Base-by-base conservation (phyloP, 2,329 filamentous ascomycete species). In the Cytospora paraplurivora region DNA sequence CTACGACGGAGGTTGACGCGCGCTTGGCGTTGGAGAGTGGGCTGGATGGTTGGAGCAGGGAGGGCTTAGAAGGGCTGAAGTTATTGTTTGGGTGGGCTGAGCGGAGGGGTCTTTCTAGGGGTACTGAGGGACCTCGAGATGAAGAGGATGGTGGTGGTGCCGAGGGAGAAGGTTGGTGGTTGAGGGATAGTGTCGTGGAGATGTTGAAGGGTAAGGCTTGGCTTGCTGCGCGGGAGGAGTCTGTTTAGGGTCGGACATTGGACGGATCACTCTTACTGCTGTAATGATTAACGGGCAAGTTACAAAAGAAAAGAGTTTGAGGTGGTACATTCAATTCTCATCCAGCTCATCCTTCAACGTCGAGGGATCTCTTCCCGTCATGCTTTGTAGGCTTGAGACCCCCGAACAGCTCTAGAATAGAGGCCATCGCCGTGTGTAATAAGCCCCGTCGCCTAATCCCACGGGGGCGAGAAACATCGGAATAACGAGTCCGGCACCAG, bases 21-120 rank as follows among this genome's bases (percentile, higher is more conserved):
- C 81, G 89, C 47, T 77, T 97, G 33, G 84, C 88, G 63, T 79
- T 97, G 55, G 85, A 84, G 68, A 77, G 78, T 27, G 79, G 80
- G 38, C 62, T 80, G 55, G 75, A 78, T 4, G 75, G 74, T 1
- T 78, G 79, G 67, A 72, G 69, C 12, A 71, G 76, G 37, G 77
- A 78, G 67, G 62, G 71, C 1, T 73, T 86, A 27, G 73, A 85
- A 15, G 83, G 82, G 0, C 71, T 84, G 6, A 78, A 76, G 54
- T 67, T 85, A 55, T 70, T 87, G 21, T 86, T 87, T 67, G 83
- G 83, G 71, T 87, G 85, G 85, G 79, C 76, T 1, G 79, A 81
- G 53, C 76, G 77, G 64, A 78, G 83, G 34, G 76, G 68, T 69
- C 34, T 71, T 71, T 56, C 66, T 0, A 70, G 70, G 11, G 65